phyloP scores from a whole-genome alignment of 2,329 filamentous ascomycete species.

The Zymoseptoria passerinii region DNA sequence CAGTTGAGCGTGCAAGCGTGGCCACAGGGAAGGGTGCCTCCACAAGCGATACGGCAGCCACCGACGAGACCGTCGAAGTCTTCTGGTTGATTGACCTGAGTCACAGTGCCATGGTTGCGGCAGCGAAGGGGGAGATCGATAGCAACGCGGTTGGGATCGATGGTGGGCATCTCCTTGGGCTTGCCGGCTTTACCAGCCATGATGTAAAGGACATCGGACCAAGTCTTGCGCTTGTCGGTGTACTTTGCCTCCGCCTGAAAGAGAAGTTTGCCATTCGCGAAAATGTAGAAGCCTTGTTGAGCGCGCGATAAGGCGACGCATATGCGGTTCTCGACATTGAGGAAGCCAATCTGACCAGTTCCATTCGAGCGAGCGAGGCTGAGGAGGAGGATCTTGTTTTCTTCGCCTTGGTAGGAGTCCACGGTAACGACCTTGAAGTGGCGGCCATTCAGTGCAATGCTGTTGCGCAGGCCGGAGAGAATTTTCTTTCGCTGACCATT shows the following conservation, averaged over 20 bases:
- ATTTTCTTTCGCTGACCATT: slow-evolving; percentile 69
- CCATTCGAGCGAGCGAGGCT: slow-evolving; percentile 68
- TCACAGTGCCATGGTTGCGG: slow-evolving; percentile 19
- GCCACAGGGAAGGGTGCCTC: slow-evolving; percentile 39
- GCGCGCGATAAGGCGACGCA: slow-evolving; percentile 63
- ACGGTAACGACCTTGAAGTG: slow-evolving; percentile 63
- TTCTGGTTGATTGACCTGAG: slow-evolving; percentile 33
- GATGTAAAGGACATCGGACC: slow-evolving; percentile 24
- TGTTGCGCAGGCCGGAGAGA: slow-evolving; percentile 37
- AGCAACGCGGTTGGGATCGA: slow-evolving; percentile 18
- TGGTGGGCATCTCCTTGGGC: slow-evolving; percentile 9
- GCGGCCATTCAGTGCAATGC: slow-evolving; percentile 5
- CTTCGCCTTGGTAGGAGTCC: slow-evolving; percentile 84
- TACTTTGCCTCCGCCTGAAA: slow-evolving; percentile 11
- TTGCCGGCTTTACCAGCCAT: slow-evolving; percentile 17
- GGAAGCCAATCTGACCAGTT: slow-evolving; percentile 58
- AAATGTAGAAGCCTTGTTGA: slow-evolving; percentile 71
- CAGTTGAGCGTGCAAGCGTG: slow-evolving; percentile 47
- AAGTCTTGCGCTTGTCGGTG: slow-evolving; percentile 15
- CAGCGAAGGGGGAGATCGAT: slow-evolving; percentile 20
- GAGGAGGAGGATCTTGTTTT: slow-evolving; percentile 74
- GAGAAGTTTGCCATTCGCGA: slow-evolving; percentile 60
- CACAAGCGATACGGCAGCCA: slow-evolving; percentile 46
- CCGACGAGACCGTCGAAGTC: slow-evolving; percentile 49
- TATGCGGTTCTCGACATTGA: slow-evolving; percentile 55